These are phyloP conservation scores for Penicillium salamii DNA, from an alignment of 495 filamentous ascomycete species.

Conservation along the genomic window DNA sequence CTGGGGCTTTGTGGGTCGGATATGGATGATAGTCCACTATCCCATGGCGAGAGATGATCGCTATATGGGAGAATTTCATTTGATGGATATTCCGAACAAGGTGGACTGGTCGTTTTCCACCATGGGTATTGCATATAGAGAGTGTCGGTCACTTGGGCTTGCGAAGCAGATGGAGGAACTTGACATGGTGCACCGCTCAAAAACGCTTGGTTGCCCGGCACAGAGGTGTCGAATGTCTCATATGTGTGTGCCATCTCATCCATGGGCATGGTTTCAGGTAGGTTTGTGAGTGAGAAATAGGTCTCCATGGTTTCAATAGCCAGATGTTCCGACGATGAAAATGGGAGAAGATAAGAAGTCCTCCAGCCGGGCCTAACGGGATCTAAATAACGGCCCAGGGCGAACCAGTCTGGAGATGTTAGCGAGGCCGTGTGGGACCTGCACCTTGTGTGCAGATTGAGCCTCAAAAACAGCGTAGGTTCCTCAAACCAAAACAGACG, in stretches of 20 bases:
- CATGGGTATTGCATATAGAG: constrained; percentile 6
- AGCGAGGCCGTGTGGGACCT: no score
- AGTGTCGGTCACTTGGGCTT: constrained; percentile 1
- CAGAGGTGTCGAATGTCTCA: constrained; percentile 11
- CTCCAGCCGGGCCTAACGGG: background rate
- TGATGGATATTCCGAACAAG: constrained; percentile 5
- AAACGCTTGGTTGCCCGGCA: constrained; percentile 13
- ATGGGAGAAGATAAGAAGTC: background rate
- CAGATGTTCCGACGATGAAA: background rate
- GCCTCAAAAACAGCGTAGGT: background rate
- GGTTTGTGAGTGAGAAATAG: constrained; percentile 15
- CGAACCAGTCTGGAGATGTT: no score
- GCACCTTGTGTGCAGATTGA: background rate
- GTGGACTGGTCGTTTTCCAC: constrained; percentile 4
- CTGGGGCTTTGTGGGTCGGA: constrained; percentile 25
- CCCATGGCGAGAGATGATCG: constrained; percentile 16
- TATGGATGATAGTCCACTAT: constrained; percentile 17
- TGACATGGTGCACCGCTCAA: constrained; percentile 12
- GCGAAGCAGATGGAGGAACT: constrained; percentile 9
- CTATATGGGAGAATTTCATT: constrained; percentile 5
- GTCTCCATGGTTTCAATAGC: constrained; percentile 16
- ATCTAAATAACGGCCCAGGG: no score
- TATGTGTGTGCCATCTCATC: constrained; percentile 6
- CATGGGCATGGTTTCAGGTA: constrained; percentile 11
- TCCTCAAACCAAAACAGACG: no score